Percentiles rank a stretch among this genome's conserved stretches.
These are phyloP conservation scores for Rugonectria rugulosa DNA, from an alignment of 2,329 filamentous ascomycete species.

Conservation along the genomic window DNA sequence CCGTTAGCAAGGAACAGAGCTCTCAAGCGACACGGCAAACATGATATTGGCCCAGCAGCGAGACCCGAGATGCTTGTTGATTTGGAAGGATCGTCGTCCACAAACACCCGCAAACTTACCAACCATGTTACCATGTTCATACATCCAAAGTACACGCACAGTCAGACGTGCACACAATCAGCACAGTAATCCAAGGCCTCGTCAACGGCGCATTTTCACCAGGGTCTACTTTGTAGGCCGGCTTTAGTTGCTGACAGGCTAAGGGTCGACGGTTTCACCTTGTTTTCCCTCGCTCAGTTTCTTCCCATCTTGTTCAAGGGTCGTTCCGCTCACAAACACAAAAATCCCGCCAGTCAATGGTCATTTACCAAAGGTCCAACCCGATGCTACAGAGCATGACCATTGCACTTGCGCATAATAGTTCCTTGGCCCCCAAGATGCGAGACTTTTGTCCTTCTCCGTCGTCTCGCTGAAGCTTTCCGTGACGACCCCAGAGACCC, in stretches of 20 bases:
- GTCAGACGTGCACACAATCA: slow-evolving; percentile 7
- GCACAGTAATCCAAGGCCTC: neutral
- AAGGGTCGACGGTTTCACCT: slow-evolving; percentile 18
- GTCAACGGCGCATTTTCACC: neutral
- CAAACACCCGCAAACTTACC: too few species aligned
- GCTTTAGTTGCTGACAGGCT: slow-evolving; percentile 21
- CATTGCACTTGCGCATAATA: too few species aligned
- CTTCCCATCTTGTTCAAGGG: neutral
- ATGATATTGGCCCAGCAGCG: too few species aligned
- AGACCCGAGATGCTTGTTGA: neutral
- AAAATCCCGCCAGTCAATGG: neutral
- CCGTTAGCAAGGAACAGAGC: too few species aligned
- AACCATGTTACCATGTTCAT: too few species aligned
- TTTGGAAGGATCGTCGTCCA: too few species aligned
- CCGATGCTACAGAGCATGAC: too few species aligned
- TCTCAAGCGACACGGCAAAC: too few species aligned
- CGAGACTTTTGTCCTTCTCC: neutral
- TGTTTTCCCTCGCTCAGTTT: slow-evolving; percentile 3
- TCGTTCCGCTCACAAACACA: neutral
- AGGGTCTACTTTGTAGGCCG: slow-evolving; percentile 2
- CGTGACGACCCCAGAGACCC: slow-evolving; percentile 14
- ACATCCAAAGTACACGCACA: slow-evolving; percentile 1
- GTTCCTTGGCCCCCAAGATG: slow-evolving; percentile 3
- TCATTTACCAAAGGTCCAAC: slow-evolving; percentile 1
- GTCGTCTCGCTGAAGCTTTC: slow-evolving; percentile 1